phyloP scores from a whole-genome alignment of 192 early-diverging fungal genomes.

The Rhizoclosmatium sp. region DNA sequence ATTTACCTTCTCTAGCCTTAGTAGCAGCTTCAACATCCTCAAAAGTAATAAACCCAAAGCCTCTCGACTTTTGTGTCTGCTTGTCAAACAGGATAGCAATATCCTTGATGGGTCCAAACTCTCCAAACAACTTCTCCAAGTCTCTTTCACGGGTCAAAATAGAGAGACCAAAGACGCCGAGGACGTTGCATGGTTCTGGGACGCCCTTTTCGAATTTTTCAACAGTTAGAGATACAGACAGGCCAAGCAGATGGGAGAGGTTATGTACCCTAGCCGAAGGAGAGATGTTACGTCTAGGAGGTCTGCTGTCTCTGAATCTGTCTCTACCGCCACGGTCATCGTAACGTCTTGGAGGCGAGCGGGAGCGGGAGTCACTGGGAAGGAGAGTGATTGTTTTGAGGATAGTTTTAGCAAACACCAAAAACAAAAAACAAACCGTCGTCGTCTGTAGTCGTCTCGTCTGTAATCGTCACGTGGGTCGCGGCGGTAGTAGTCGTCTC shows the following conservation, averaged over 20 bases:
- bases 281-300: constrained; percentile 9
- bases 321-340: constrained; percentile 12
- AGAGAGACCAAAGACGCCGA: constrained; percentile 76
- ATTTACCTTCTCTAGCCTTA: constrained; percentile 52
- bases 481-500: not conserved
- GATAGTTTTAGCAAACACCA: too few relatives aligned
- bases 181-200: constrained; percentile 56
- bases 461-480: not conserved
- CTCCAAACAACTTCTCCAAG: constrained; percentile 63
- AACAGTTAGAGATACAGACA: not conserved
- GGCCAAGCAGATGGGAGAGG: not conserved
- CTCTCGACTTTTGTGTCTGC: constrained; percentile 65
- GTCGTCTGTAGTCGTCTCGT: not conserved
- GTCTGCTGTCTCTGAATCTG: constrained; percentile 1
- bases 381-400: too few relatives aligned
- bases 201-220: not conserved
- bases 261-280: constrained; percentile 12
- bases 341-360: not conserved
- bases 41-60: constrained; percentile 77
- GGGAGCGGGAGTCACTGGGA: not conserved
- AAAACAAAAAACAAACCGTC: not conserved
- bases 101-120: constrained; percentile 64
- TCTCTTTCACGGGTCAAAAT: constrained; percentile 64
- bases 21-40: constrained; percentile 55
- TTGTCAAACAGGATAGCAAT: constrained; percentile 69